Percentiles rank a stretch among this genome's conserved stretches.
phyloP scores from a whole-genome alignment of 495 filamentous ascomycete genomes.

The Thermochaetoides thermophila region DNA sequence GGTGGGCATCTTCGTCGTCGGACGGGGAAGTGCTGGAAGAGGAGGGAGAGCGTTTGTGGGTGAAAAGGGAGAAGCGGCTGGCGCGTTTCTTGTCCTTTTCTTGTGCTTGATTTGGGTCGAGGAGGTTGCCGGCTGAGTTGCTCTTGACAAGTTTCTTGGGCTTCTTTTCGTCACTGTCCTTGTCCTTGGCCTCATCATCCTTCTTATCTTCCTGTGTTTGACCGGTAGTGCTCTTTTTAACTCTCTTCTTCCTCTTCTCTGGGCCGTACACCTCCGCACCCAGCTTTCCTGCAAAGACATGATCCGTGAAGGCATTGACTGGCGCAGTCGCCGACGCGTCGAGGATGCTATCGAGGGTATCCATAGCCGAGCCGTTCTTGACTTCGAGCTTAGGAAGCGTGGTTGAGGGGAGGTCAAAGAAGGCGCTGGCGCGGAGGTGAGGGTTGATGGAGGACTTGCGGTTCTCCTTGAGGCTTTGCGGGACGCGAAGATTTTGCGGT shows the following conservation, averaged over 20 bases:
- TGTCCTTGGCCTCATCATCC: constrained; percentile 1
- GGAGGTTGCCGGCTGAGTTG: constrained; percentile 8
- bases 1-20: constrained; percentile 8
- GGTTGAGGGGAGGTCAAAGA: constrained; percentile 66
- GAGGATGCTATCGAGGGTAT: constrained; percentile 81
- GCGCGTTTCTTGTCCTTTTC: constrained; percentile 19
- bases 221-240: constrained; percentile 5
- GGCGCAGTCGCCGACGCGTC: constrained; percentile 88
- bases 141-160: constrained; percentile 13
- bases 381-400: constrained; percentile 43
- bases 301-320: constrained; percentile 89
- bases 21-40: constrained; percentile 6
- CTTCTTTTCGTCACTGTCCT: constrained; percentile 3
- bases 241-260: constrained; percentile 27
- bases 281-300: constrained; percentile 63
- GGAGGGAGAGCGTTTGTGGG: constrained; percentile 1
- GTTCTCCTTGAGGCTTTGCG: constrained; percentile 13
- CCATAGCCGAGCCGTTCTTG: constrained; percentile 68
- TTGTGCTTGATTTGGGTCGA: constrained; percentile 1
- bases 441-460: constrained; percentile 49
- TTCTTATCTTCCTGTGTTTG: not conserved
- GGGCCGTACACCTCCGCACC: constrained; percentile 50
- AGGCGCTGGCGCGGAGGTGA: constrained; percentile 79
- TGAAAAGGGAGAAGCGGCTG: constrained; percentile 23
- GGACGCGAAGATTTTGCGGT: constrained; percentile 14